phyloP scores from a whole-genome alignment of 495 filamentous ascomycete species.

The Chaetomium fimeti region DNA sequence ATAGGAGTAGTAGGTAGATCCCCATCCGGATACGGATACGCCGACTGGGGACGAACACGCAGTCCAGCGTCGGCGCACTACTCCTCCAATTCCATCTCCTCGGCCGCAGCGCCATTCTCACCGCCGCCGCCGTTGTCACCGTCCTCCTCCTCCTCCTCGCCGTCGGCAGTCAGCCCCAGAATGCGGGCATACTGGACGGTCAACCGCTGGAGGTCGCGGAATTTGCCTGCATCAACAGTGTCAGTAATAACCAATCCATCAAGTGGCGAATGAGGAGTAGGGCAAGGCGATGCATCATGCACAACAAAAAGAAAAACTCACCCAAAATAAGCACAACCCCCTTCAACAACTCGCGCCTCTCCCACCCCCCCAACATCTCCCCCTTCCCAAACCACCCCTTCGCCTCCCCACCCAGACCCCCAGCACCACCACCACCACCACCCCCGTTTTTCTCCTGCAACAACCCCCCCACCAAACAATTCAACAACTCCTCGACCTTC shows the following conservation, averaged over 20 bases:
- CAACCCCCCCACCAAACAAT: constrained; percentile 72
- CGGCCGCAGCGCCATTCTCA: constrained; percentile 1
- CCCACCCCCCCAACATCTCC: constrained; percentile 82
- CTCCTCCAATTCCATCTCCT: constrained; percentile 32
- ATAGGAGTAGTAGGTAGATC: background rate
- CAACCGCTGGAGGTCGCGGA: constrained; percentile 83
- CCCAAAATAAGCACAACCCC: constrained; percentile 89
- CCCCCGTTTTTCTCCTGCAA: constrained; percentile 54
- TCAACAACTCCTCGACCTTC: constrained; percentile 90
- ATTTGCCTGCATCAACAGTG: constrained; percentile 68
- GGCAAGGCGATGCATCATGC: background rate
- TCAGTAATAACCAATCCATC: constrained; percentile 35
- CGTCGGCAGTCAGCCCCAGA: constrained; percentile 62
- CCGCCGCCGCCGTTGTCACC: background rate
- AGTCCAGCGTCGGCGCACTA: constrained; percentile 2
- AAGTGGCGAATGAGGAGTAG: background rate
- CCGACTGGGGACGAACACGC: background rate
- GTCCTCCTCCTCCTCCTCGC: constrained; percentile 34
- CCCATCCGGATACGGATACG: background rate
- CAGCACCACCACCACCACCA: constrained; percentile 36
- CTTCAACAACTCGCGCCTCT: constrained; percentile 77
- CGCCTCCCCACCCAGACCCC: constrained; percentile 29
- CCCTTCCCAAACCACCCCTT: constrained; percentile 58
- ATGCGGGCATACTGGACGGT: constrained; percentile 87
- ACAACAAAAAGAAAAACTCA: constrained; percentile 48